Evolutionary conservation across 441 rosid genomes (phyloP), one percentile per base, ranked within the genome.

Genomic region (Rhodomyrtus psidioides): DNA sequence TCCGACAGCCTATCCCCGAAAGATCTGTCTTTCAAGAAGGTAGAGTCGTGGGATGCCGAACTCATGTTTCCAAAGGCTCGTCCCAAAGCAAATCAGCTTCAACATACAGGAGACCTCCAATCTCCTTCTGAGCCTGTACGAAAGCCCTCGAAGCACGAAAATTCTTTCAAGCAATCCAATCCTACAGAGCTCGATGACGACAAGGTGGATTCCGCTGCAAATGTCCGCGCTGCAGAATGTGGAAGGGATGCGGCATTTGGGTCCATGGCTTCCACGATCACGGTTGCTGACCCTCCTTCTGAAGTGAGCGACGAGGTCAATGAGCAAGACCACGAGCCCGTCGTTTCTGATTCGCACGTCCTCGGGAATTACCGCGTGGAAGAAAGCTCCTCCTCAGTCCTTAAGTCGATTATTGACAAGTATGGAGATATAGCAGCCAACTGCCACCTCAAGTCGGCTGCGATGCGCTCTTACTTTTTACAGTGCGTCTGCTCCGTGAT

Each of bases 401-500:
- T 95, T 59, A 86, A 60, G 82, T 86, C 89, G 55, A 91, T 95
- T 86, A 84, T 94, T 4, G 90, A 89, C 5, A 94, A 91, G 82
- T 91, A 94, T 9, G 97, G 97, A 75, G 98, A 95, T 83, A 93
- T 95, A 86, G 96, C 96, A 4, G 91, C 89, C 62, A 90, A 91
- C 88, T 94, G 94, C 83, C 88, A 57, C 81, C 88, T 95, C 84
- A 93, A 93, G 87, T 95, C 98, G 21, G 90, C 89, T 21, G 92
- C 95, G 0, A 90, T 95, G 94, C 92, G 92, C 1, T 89, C 94
- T 0, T 88, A 93, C 59, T 94, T 93, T 92, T 83, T 95, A 42
- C 96, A 94, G 88, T 93, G 96, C 83, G 83, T 95, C 53, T 95
- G 98, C 87, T 85, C 92, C 27, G 92, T 94, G 85, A 91, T 94